phyloP scores from a whole-genome alignment of 352 stramenopile species.

The Phytophthora syringae region DNA sequence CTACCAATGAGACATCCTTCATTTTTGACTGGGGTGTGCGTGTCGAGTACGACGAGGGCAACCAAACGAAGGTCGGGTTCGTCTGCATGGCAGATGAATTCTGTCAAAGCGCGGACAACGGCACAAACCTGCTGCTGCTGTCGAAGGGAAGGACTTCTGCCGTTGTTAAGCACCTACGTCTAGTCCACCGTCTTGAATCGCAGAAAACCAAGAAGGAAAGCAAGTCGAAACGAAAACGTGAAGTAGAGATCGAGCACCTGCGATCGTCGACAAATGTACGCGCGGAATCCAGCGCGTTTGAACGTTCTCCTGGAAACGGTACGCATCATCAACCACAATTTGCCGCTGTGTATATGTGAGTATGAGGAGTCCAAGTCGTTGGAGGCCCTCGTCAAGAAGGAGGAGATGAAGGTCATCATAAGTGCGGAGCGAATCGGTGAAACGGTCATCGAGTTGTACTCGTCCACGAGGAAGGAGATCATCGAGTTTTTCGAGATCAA shows the following conservation, averaged over 20 bases:
- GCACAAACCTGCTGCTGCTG: not conserved
- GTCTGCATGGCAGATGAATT: no score
- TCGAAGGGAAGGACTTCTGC: not conserved
- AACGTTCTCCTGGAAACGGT: not conserved
- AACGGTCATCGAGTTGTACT: constrained; percentile 10
- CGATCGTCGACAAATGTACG: not conserved
- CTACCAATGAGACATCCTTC: no score
- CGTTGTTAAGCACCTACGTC: not conserved
- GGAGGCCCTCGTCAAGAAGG: constrained; percentile 3
- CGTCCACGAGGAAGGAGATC: constrained; percentile 1
- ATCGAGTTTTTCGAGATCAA: constrained; percentile 1
- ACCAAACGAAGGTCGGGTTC: no score
- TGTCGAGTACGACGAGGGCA: no score
- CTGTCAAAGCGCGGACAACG: no score
- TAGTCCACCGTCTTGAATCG: not conserved
- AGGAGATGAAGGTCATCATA: constrained; percentile 1
- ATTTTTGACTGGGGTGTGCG: no score
- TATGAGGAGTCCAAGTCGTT: constrained; percentile 11
- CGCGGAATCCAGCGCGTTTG: not conserved
- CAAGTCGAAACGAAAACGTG: not conserved
- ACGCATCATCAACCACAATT: not conserved
- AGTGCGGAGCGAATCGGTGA: constrained; percentile 6
- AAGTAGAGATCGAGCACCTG: not conserved
- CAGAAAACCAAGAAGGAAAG: not conserved
- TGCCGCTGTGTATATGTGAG: constrained; percentile 4